Conservation (phyloP, 2,329 filamentous ascomycete species). For the Paradendryphiella salina region DNA sequence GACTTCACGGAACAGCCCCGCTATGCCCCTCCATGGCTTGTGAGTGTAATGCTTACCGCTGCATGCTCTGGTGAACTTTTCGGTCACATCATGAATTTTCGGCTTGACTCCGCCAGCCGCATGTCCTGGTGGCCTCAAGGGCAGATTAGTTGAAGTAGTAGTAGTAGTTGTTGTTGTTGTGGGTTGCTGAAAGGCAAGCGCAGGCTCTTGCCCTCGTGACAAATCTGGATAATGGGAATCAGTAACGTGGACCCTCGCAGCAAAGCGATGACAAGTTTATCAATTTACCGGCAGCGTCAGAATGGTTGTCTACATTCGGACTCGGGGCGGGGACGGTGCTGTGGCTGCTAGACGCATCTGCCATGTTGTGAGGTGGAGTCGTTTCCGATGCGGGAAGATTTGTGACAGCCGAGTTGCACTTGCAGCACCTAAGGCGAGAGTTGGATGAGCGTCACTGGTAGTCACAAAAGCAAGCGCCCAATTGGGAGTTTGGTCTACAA, state of each 20-base stretch:
- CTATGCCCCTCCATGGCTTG: constrained; percentile 16
- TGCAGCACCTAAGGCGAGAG: constrained; percentile 7
- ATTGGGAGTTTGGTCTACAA: neutral
- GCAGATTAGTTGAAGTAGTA: constrained; percentile 28
- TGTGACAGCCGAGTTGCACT: constrained; percentile 27
- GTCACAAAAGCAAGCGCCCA: constrained; percentile 5
- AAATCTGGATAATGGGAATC: constrained; percentile 21
- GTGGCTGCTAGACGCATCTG: constrained; percentile 33
- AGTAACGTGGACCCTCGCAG: neutral
- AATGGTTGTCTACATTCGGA: constrained; percentile 5
- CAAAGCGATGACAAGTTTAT: constrained; percentile 3
- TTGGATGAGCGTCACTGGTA: constrained; percentile 2
- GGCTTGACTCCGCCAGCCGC: constrained; percentile 33
- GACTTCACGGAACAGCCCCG: constrained; percentile 16
- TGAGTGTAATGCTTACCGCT: constrained; percentile 47
- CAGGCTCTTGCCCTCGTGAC: constrained; percentile 21
- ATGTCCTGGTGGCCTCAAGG: constrained; percentile 37
- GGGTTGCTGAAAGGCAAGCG: constrained; percentile 15
- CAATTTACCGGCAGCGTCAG: constrained; percentile 28
- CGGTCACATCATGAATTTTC: constrained; percentile 58
- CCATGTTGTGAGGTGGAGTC: constrained; percentile 43
- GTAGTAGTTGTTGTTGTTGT: too few species aligned
- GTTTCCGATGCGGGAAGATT: constrained; percentile 38
- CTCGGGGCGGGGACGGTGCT: constrained; percentile 25
- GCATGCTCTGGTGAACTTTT: constrained; percentile 57